Evolutionary conservation across 805 yeast species (phyloP).

Genomic region (Metschnikowia proteae): DNA sequence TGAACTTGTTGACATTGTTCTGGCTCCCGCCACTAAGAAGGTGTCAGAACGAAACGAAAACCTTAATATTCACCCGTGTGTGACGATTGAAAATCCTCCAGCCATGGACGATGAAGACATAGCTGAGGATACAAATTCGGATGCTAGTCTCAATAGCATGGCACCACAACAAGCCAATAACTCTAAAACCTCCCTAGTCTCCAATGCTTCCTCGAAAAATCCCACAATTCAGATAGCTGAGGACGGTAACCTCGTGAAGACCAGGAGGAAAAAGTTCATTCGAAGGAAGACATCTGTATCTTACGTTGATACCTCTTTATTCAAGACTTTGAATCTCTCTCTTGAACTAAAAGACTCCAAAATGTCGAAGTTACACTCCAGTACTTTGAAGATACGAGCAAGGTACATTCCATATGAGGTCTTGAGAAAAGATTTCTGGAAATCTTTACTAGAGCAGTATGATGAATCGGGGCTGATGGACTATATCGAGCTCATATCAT

Average conservation of each 20-base stretch:
- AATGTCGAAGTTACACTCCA: conserved; percentile 40
- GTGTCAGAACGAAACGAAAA: conserved; percentile 23
- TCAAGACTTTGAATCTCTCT: conserved; percentile 39
- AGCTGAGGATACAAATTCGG: background rate
- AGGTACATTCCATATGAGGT: conserved; percentile 64
- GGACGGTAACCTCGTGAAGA: conserved; percentile 29
- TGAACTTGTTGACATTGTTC: conserved; percentile 38
- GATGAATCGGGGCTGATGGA: conserved; percentile 42
- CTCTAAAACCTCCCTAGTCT: conserved; percentile 4
- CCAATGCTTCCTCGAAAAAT: conserved; percentile 11
- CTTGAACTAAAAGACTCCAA: conserved; percentile 30
- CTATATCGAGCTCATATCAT: conserved; percentile 56
- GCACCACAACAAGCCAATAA: background rate
- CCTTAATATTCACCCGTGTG: background rate
- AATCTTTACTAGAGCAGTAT: conserved; percentile 53
- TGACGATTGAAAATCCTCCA: background rate
- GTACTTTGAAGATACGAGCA: conserved; percentile 56
- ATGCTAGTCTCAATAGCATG: background rate
- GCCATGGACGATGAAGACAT: background rate
- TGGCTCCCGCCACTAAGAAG: background rate
- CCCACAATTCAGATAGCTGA: conserved; percentile 24
- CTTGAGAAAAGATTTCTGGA: conserved; percentile 69
- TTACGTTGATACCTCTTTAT: conserved; percentile 38
- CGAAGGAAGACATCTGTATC: conserved; percentile 28
- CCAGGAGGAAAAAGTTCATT: conserved; percentile 27